Base-by-base conservation (phyloP, 2,329 filamentous ascomycete genomes). In the Alternaria angustiovoidea region DNA sequence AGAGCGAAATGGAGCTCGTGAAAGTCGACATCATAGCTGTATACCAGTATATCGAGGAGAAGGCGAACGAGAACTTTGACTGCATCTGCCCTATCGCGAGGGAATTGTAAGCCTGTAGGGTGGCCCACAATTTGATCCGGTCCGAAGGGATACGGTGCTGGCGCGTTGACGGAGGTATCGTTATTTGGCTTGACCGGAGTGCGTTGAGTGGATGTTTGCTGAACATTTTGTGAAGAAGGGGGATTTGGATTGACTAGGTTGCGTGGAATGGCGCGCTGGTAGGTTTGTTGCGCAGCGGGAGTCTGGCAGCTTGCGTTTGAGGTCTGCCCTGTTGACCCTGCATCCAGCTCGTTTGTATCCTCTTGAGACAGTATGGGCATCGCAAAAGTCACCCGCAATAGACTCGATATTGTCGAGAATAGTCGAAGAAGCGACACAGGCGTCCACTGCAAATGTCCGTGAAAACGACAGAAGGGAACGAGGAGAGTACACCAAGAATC, bases 41-140 rank as follows among this genome's bases (percentile, higher is more conserved):
- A 57, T 8, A 52, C 24, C 39, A 57, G 39, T 43, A 57, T 57
- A 12, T 57, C 54, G 18, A 57, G 20, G n/a, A 57, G 28, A 6
- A 44, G 20, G 2, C 54, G 54, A 24, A 51, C 8, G 26, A 57
- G 22, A 2, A 57, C 20, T 22, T 28, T 22, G 20, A 32, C 30
- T 14, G 34, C 38, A 6, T 26, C 20, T 8, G 20, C 7, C 26
- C n/a, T 28, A 11, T 56, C 54, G 5, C 16, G 20, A 32, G 54
- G 54, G 20, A 51, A 24, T 34, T 56, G 44, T 32, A 49, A 38
- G 32, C 22, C 16, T 49, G 46, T 49, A 36, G 22, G 20, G 20
- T 49, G 20, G 32, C 46, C 46, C 16, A 12, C 8, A 16, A 49
- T 26, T 26, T 36, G 32, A 0, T 49, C 46, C 16, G 46, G 46